Evolutionary conservation across 257 asterid species (phyloP), one percentile per base, ranked within the genome.

Genomic region (Fraxinus quadrangulata): DNA sequence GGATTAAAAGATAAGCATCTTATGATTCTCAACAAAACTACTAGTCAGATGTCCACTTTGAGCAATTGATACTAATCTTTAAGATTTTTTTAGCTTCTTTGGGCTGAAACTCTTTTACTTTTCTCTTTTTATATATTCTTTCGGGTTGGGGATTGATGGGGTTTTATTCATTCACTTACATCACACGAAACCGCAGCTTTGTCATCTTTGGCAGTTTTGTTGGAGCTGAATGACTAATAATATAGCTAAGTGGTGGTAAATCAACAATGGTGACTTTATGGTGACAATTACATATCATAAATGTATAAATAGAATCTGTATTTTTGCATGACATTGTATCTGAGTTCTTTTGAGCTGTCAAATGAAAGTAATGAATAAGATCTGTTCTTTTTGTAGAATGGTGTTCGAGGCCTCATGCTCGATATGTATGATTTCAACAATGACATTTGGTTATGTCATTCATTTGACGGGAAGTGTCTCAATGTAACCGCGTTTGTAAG

Each of bases 401-500:
- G 98, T 21, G 96, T 94, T 70, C 92, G 98, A 39, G 98, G 98
- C 49, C 92, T 94, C 36, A 94, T 94, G 98, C 97, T 94, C 23
- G 98, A 94, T 80, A 84, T 89, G 89, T 94, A 94, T 67, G 98
- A 94, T 79, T 92, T 94, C 91, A 82, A 89, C 69, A 70, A 90
- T 42, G 96, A 90, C 76, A 80, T 94, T 74, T 94, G 97, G 97
- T 75, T 94, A 73, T 94, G 98, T 77, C 98, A 94, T 81, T 94
- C 98, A 17, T 87, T 88, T 61, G 79, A 75, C 3, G 96, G 96
- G 54, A 47, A 71, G 36, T 94, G 98, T 73, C 88, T 56, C 82
- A 92, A 94, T 59, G 80, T 88, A 14, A 92, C 98, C 14, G 83
- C 97, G 17, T 92, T 93, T 85, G 98, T 92, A 86, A 92, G 98